Evolutionary conservation across 164 flowering plant genomes (phyloP).

Genomic region (Vitis vinifera): ASM3070453v1 NC_081805.1:23762501-23763000

Average conservation of each 20-base stretch:
- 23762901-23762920: too few relatives aligned
- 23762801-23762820: conserved; percentile 34
- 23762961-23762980: too few relatives aligned
- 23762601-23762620: too few relatives aligned
- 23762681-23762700: too few relatives aligned
- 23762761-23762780: conserved; percentile 52
- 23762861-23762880: conserved; percentile 80
- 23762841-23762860: conserved; percentile 54
- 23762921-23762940: too few relatives aligned
- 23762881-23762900: conserved; percentile 57
- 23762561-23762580: neutral
- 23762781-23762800: conserved; percentile 44
- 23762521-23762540: conserved; percentile 1
- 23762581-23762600: too few relatives aligned
- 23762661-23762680: conserved; percentile 13
- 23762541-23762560: neutral
- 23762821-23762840: conserved; percentile 39
- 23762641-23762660: neutral
- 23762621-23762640: too few relatives aligned
- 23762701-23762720: neutral
- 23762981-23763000: too few relatives aligned
- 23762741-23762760: conserved; percentile 38
- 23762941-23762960: too few relatives aligned
- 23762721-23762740: conserved; percentile 41
- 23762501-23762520: conserved; percentile 8